Evolutionary conservation across 1,139 yeast genomes (phyloP).

Genomic region (Groenewaldozyma auringiensis): DNA sequence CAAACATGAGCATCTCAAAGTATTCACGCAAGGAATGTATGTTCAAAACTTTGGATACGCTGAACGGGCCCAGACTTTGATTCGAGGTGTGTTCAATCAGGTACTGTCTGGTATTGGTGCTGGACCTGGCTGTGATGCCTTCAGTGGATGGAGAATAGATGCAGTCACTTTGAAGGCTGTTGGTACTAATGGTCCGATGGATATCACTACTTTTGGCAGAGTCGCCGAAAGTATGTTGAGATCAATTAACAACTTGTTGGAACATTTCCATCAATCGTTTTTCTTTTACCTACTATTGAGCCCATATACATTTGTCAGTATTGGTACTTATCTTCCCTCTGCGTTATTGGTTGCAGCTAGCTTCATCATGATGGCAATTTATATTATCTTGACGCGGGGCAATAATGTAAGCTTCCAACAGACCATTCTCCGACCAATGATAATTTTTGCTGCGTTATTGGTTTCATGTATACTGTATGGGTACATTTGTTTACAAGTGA

Average conservation of each 20-base stretch:
- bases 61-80: conserved; percentile 52
- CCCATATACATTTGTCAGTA: conserved; percentile 77
- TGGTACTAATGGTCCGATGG: conserved; percentile 52
- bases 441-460: conserved; percentile 10
- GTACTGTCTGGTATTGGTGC: conserved; percentile 60
- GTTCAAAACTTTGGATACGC: conserved; percentile 29
- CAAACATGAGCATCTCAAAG: conserved; percentile 64
- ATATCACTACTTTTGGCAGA: conserved; percentile 88
- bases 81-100: conserved; percentile 58
- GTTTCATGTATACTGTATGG: conserved; percentile 12
- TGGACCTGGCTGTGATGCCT: conserved; percentile 73
- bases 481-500: conserved; percentile 8
- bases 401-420: conserved; percentile 10
- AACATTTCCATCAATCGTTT: conserved; percentile 94
- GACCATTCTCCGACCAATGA: conserved; percentile 14
- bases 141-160: conserved; percentile 95
- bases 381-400: conserved; percentile 42
- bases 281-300: conserved; percentile 82
- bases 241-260: conserved; percentile 84
- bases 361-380: conserved; percentile 64
- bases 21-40: conserved; percentile 53
- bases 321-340: conserved; percentile 87
- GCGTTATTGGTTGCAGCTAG: conserved; percentile 67
- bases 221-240: conserved; percentile 80
- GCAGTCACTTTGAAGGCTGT: conserved; percentile 72